Conservation (phyloP, 2,329 filamentous ascomycete species). For the Aspergillus luchuensis region DNA sequence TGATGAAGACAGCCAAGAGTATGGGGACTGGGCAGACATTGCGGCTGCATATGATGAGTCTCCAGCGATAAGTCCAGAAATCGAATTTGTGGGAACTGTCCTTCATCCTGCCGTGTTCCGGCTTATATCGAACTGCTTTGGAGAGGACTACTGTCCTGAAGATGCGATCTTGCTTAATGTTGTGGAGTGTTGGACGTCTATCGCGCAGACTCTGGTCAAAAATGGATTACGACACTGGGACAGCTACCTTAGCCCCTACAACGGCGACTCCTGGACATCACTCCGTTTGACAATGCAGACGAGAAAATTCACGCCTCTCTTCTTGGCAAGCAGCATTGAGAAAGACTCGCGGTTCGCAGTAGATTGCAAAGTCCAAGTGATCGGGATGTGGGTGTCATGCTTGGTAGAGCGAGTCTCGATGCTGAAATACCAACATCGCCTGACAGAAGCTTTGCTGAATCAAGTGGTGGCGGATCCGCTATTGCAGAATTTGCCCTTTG, state of each 20-base stretch:
- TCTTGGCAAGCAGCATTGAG: constrained; percentile 48
- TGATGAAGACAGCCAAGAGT: constrained; percentile 66
- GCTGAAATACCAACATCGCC: constrained; percentile 62
- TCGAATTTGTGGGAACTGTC: constrained; percentile 42
- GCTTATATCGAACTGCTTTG: constrained; percentile 63
- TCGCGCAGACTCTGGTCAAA: constrained; percentile 53
- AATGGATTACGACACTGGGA: constrained; percentile 55
- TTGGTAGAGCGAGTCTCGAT: constrained; percentile 62
- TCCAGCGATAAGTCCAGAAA: constrained; percentile 23
- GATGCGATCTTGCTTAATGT: constrained; percentile 55
- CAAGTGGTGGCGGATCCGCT: constrained; percentile 49
- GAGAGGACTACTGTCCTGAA: constrained; percentile 57
- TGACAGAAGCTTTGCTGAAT: constrained; percentile 58
- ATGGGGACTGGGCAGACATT: constrained; percentile 60
- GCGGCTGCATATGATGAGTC: constrained; percentile 47
- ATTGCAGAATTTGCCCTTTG: constrained; percentile 61
- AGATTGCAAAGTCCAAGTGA: constrained; percentile 51
- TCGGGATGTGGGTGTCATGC: constrained; percentile 57
- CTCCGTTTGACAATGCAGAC: constrained; percentile 51
- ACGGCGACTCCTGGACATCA: constrained; percentile 51
- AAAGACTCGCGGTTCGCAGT: constrained; percentile 44
- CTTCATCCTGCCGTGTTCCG: constrained; percentile 54
- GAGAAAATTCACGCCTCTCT: constrained; percentile 50
- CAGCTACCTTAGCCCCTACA: constrained; percentile 58
- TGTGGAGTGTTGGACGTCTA: constrained; percentile 58